Evolutionary conservation across 768 basidiomycete species (phyloP).

Genomic region (Kondoa malvinella): DNA sequence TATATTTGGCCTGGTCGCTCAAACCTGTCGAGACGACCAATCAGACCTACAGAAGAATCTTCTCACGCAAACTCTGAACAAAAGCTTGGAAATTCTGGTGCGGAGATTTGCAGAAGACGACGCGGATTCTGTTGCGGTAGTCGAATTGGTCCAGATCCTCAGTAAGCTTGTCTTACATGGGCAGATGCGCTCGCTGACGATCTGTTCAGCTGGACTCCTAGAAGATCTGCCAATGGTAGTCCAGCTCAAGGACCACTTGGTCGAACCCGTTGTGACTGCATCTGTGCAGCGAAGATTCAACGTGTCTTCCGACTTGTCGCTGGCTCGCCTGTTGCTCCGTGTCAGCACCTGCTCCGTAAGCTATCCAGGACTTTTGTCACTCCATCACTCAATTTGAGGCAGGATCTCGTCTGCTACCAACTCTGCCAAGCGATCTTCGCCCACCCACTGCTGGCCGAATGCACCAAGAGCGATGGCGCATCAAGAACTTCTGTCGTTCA

Average conservation of each 20-base stretch:
- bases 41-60: background rate
- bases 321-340: background rate
- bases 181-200: slow-evolving; percentile 4
- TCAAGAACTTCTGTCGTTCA: background rate
- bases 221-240: slow-evolving; percentile 16
- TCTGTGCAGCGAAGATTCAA: slow-evolving; percentile 46
- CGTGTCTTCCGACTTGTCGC: background rate
- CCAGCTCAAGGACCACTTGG: slow-evolving; percentile 42
- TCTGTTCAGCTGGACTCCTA: background rate
- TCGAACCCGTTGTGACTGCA: slow-evolving; percentile 53
- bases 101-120: slow-evolving; percentile 36
- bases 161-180: slow-evolving; percentile 10
- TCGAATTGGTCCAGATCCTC: slow-evolving; percentile 15
- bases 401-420: background rate
- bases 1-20: background rate
- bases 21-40: background rate
- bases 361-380: too few species aligned
- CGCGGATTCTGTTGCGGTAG: slow-evolving; percentile 12
- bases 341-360: background rate
- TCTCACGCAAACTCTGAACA: slow-evolving; percentile 30
- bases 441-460: background rate
- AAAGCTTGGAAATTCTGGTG: slow-evolving; percentile 43
- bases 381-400: background rate
- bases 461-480: background rate
- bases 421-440: background rate